These are phyloP conservation scores for Lumnitzera racemosa DNA, from an alignment of 345 rosid genomes.

Conservation along the genomic window DNA sequence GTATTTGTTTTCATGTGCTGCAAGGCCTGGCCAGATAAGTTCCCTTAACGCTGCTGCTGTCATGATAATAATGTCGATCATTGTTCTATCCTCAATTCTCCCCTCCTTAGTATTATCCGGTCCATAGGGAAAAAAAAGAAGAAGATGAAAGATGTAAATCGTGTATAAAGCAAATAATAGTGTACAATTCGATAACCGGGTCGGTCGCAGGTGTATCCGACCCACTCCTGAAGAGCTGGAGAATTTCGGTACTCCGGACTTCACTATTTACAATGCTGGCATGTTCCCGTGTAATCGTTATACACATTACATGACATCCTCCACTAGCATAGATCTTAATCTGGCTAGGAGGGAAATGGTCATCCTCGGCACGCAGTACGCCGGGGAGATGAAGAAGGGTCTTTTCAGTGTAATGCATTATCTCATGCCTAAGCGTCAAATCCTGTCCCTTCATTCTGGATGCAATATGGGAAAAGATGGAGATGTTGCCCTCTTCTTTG, in stretches of 20 bases:
- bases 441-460: slow-evolving; percentile 94
- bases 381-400: slow-evolving; percentile 99
- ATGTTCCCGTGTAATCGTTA: slow-evolving; percentile 98
- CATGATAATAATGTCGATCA: neutral
- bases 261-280: slow-evolving; percentile 98
- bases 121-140: no score
- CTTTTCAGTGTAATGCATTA: slow-evolving; percentile 97
- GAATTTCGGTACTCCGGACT: slow-evolving; percentile 96
- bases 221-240: slow-evolving; percentile 97
- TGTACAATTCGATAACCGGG: slow-evolving; percentile 54
- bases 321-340: slow-evolving; percentile 93
- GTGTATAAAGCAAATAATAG: slow-evolving; percentile 24
- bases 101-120: no score
- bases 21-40: slow-evolving; percentile 31
- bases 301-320: slow-evolving; percentile 98
- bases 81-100: no score
- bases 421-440: slow-evolving; percentile 97
- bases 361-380: slow-evolving; percentile 95
- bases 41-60: slow-evolving; percentile 22
- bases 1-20: slow-evolving; percentile 4
- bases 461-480: slow-evolving; percentile 99
- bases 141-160: no score
- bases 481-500: slow-evolving; percentile 99
- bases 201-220: slow-evolving; percentile 97
- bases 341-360: slow-evolving; percentile 96